Conservation (phyloP, 176 grass and related monocot species). For the Triticum turgidum region DNA sequence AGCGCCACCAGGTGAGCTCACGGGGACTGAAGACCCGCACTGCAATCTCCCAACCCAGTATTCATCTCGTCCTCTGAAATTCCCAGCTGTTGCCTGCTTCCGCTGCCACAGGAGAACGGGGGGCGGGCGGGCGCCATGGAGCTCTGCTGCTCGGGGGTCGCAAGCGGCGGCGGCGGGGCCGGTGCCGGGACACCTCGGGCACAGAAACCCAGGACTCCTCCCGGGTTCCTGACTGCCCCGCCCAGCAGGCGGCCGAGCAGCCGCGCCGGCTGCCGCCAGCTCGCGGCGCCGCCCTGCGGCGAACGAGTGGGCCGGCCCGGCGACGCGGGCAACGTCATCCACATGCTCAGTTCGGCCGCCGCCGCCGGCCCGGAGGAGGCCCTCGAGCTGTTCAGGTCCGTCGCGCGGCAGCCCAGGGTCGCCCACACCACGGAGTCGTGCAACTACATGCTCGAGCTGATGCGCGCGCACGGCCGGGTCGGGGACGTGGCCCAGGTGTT, state of each 20-base stretch:
- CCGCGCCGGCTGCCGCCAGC: background rate
- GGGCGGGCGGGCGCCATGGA: slow-evolving; percentile 24
- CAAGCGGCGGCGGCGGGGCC: slow-evolving; percentile 13
- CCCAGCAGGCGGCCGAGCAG: slow-evolving; percentile 4
- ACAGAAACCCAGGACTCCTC: slow-evolving; percentile 27
- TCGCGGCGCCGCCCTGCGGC: background rate
- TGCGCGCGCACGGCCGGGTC: slow-evolving; percentile 57
- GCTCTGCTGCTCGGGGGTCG: slow-evolving; percentile 51
- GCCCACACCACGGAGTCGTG: slow-evolving; percentile 81
- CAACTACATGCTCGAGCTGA: slow-evolving; percentile 93
- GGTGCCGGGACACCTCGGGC: slow-evolving; percentile 7
- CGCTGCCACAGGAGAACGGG: background rate
- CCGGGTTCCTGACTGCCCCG: slow-evolving; percentile 11
- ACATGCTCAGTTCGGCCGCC: slow-evolving; percentile 49
- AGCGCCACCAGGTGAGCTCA: background rate
- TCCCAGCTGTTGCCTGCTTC: background rate
- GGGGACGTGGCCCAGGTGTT: slow-evolving; percentile 83
- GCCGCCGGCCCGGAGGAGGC: slow-evolving; percentile 49
- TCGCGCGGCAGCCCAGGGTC: slow-evolving; percentile 41
- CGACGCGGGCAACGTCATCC: slow-evolving; percentile 48
- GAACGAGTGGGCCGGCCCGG: slow-evolving; percentile 8
- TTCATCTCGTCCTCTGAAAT: background rate
- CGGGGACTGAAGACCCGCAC: background rate
- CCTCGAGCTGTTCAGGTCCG: slow-evolving; percentile 59
- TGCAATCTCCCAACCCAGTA: background rate